These are phyloP conservation scores for Aureobasidium sp. DNA, from an alignment of 2,329 filamentous ascomycete genomes.

Conservation along the genomic window DNA sequence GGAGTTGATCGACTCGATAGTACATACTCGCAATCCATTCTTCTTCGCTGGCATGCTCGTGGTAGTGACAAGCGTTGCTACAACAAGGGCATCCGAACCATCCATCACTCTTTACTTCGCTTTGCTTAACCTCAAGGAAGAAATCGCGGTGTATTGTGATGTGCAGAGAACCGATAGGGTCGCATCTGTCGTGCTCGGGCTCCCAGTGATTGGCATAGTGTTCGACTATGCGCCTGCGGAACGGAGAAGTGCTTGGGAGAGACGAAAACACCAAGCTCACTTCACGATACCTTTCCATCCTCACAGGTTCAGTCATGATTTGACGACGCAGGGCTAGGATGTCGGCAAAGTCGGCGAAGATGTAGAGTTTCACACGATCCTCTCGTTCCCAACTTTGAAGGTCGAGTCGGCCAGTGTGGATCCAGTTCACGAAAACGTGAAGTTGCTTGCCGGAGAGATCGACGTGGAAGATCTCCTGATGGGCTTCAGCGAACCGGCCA, in stretches of 20 bases:
- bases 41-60: not conserved
- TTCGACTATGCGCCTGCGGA: not conserved
- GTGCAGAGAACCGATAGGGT: not conserved
- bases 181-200: not conserved
- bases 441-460: not conserved
- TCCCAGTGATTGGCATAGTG: not conserved
- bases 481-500: not conserved
- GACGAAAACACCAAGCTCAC: not conserved
- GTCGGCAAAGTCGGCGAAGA: not conserved
- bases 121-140: not conserved
- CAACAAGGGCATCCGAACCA: not conserved
- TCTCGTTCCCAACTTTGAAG: not conserved
- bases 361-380: not conserved
- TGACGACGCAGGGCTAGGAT: not conserved
- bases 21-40: slow-evolving; percentile 6
- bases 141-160: not conserved
- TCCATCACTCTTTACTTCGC: too few relatives aligned
- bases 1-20: not conserved
- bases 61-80: not conserved
- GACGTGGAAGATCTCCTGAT: not conserved
- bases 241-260: not conserved
- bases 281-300: not conserved
- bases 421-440: not conserved
- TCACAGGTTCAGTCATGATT: not conserved
- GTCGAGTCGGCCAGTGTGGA: not conserved